phyloP scores from a whole-genome alignment of 1,284 basidiomycete species.

The Ganoderma multipileum region DNA sequence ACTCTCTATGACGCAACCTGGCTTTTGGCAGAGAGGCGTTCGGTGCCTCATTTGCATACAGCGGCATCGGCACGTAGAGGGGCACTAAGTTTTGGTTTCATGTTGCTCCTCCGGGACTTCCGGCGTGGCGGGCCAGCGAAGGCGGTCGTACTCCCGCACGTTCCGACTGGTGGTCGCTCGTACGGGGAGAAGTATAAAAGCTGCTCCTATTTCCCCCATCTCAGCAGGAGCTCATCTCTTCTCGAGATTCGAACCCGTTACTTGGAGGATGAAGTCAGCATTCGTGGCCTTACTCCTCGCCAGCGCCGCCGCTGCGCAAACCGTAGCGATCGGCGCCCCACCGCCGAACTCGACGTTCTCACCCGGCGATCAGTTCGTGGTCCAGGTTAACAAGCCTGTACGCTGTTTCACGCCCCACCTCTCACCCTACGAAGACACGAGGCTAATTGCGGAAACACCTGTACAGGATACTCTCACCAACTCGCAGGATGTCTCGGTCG shows the following conservation, averaged over 20 bases:
- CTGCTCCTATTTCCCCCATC: background rate
- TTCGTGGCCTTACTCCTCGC: background rate
- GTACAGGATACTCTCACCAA: conserved; percentile 35
- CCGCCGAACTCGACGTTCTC: conserved; percentile 4
- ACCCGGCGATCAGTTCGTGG: conserved; percentile 4
- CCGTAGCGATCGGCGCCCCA: background rate
- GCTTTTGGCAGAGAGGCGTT: background rate
- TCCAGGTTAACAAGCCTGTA: conserved; percentile 4
- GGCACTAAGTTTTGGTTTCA: background rate
- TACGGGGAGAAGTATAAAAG: background rate
- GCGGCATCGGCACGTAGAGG: background rate
- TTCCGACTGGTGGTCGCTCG: background rate
- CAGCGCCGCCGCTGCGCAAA: conserved; percentile 2
- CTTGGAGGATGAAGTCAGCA: conserved; percentile 2
- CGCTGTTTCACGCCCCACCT: background rate
- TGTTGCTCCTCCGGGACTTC: background rate
- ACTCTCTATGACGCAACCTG: background rate
- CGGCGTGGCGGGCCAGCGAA: background rate
- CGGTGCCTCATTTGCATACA: background rate
- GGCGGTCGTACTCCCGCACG: background rate
- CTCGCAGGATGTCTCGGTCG: conserved; percentile 51
- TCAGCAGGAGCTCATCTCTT: background rate
- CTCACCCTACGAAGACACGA: background rate
- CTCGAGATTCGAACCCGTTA: background rate
- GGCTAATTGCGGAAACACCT: background rate